A percentile compares a stretch with the other conserved stretches of the same genome.
phyloP scores from a whole-genome alignment of 208 protist species.

The Acanthamoeba divionensis region DNA sequence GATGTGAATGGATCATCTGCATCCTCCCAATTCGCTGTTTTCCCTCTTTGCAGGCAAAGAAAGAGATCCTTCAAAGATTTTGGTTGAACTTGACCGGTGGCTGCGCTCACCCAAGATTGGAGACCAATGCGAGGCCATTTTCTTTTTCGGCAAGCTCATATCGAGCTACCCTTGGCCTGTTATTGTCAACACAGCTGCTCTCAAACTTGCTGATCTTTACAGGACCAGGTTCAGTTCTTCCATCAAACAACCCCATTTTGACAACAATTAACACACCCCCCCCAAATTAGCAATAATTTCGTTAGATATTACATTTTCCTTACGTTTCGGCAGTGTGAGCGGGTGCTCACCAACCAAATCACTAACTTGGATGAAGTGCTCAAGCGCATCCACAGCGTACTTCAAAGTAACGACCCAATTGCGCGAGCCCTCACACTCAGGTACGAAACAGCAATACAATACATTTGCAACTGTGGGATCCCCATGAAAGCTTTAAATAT shows the following conservation, averaged over 20 bases:
- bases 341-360: background rate
- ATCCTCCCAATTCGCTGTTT: slow-evolving; percentile 50
- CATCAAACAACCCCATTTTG: too few species aligned
- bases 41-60: background rate
- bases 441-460: too few species aligned
- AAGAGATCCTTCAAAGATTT: background rate
- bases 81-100: slow-evolving; percentile 11
- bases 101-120: background rate
- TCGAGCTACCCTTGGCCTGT: slow-evolving; percentile 31
- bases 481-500: too few species aligned
- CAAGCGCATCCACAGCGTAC: slow-evolving; percentile 15
- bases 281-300: slow-evolving; percentile 47
- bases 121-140: slow-evolving; percentile 37
- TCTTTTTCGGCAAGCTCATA: slow-evolving; percentile 24
- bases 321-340: background rate
- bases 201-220: slow-evolving; percentile 34
- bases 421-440: slow-evolving; percentile 29
- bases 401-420: slow-evolving; percentile 23
- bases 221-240: background rate
- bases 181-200: slow-evolving; percentile 23
- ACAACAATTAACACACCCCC: too few species aligned
- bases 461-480: too few species aligned
- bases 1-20: too few species aligned
- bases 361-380: slow-evolving; percentile 41
- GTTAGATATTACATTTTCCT: background rate